phyloP scores from a whole-genome alignment of 23 red algal genomes.

The Gracilaria gracilis region DNA sequence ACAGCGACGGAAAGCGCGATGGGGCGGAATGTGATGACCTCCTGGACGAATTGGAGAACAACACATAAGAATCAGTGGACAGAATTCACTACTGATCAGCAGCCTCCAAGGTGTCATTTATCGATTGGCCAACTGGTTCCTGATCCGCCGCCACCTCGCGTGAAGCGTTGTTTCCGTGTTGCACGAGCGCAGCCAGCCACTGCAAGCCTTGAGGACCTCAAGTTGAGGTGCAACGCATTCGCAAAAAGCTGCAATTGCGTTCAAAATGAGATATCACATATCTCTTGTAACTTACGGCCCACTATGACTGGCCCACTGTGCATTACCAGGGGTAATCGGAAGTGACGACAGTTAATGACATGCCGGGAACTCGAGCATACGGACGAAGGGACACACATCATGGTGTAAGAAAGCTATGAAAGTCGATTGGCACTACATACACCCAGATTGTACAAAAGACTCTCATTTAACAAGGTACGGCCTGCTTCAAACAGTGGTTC shows the following conservation, averaged over 20 bases:
- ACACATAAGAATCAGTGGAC: background rate
- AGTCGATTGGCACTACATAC: no score
- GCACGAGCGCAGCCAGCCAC: background rate
- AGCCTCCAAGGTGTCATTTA: background rate
- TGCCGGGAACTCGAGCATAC: no score
- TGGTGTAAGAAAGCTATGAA: no score
- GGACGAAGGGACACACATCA: no score
- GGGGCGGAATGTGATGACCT: background rate
- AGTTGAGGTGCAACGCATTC: background rate
- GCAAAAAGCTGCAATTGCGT: background rate
- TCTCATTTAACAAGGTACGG: no score
- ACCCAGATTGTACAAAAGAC: no score
- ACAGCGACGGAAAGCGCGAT: background rate
- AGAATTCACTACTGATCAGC: background rate
- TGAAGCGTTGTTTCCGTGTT: background rate
- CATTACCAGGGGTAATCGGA: no score
- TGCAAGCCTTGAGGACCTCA: no score
- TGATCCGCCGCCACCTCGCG: slow-evolving; percentile 6
- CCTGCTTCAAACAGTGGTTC: no score
- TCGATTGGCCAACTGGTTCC: background rate
- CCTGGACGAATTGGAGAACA: background rate
- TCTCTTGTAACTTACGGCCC: no score
- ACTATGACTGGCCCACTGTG: no score
- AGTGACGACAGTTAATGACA: no score
- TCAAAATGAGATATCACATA: background rate